Evolutionary conservation across 2,329 filamentous ascomycete species (phyloP), one percentile per base, ranked within the genome.

Genomic region (Botrytis aclada): DNA sequence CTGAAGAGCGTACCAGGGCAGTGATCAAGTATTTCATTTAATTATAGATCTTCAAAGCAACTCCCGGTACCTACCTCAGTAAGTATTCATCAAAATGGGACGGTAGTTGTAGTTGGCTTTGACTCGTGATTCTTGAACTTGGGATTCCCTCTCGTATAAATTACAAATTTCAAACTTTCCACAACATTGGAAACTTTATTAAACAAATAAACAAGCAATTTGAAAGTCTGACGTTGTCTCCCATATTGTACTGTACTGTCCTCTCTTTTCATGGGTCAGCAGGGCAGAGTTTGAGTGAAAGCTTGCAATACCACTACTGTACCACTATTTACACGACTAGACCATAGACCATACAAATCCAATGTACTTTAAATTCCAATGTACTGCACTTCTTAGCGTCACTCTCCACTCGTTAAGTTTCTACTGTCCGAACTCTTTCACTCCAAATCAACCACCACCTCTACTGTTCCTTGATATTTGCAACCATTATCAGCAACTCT

Each of bases 1-100:
- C 64, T 54, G 51, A 25, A 32, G 51, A 56, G 51, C 18, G 4
- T 56, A 16, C 51, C n/a, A 56, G 51, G 51, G 18, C n/a, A 56
- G n/a, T 29, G 34, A 41, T 54, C 45, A 54, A 54, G 43, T 25
- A 60, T 43, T 43, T 41, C 54, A 25, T 66, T 45, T 71, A 71
- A 66, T 66, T 66, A 65, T 71, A 71, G 69, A 65, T 32, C 43
- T 45, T 65, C 29, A 22, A 37, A 47, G 45, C 25, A 66, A 51
- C 43, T 22, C n/a, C n/a, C n/a, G n/a, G n/a, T n/a, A 22, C 43
- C 43, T 2, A 18, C 43, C 43, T 18, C 6, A 45, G 18, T 20
- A 18, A 45, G 18, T 20, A 20, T 45, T 45, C 43, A 45, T 45
- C 18, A 45, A 45, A 22, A 25, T 47, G 45, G 9, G 4, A 47